Evolutionary conservation across 352 stramenopile genomes (phyloP).

Genomic region (Phytophthora multivora): DNA sequence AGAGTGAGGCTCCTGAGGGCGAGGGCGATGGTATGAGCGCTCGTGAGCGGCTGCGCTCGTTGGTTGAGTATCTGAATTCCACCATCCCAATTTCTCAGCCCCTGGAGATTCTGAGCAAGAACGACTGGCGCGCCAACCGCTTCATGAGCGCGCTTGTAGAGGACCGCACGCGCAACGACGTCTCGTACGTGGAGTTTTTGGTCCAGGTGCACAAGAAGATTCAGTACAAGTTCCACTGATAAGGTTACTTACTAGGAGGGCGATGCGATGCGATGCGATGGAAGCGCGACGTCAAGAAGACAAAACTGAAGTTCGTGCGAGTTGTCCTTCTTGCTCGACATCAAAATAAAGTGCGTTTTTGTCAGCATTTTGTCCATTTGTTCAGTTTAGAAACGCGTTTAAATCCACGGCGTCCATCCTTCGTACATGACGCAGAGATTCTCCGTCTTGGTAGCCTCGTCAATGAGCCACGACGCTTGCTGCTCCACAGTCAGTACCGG

Average conservation of each 20-base stretch:
- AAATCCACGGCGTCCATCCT: constrained; percentile 91
- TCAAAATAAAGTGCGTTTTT: constrained; percentile 39
- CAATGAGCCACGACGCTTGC: constrained; percentile 82
- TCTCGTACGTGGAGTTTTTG: constrained; percentile 91
- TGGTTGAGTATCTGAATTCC: constrained; percentile 83
- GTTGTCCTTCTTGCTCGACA: constrained; percentile 23
- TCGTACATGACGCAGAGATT: constrained; percentile 91
- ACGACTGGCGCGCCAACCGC: constrained; percentile 79
- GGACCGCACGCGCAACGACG: constrained; percentile 84
- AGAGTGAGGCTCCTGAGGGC: constrained; percentile 42
- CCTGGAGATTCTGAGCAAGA: constrained; percentile 86
- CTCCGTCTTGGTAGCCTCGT: constrained; percentile 75
- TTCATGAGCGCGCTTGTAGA: constrained; percentile 90
- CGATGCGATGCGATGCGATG: constrained; percentile 26
- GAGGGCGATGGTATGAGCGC: constrained; percentile 52
- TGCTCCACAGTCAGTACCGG: constrained; percentile 63
- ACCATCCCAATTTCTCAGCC: constrained; percentile 84
- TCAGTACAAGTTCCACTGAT: constrained; percentile 90
- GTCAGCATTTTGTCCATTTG: constrained; percentile 19
- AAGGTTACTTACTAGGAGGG: constrained; percentile 5
- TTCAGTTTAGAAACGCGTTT: constrained; percentile 2
- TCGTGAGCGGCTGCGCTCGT: constrained; percentile 64
- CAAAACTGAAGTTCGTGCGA: constrained; percentile 2
- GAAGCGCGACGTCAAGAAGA: constrained; percentile 28
- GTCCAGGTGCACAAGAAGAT: constrained; percentile 92